Percentiles rank a stretch among this genome's conserved stretches.
These are phyloP conservation scores for Apiotrichum sp. DNA, from an alignment of 1,284 basidiomycete species.

Conservation along the genomic window DNA sequence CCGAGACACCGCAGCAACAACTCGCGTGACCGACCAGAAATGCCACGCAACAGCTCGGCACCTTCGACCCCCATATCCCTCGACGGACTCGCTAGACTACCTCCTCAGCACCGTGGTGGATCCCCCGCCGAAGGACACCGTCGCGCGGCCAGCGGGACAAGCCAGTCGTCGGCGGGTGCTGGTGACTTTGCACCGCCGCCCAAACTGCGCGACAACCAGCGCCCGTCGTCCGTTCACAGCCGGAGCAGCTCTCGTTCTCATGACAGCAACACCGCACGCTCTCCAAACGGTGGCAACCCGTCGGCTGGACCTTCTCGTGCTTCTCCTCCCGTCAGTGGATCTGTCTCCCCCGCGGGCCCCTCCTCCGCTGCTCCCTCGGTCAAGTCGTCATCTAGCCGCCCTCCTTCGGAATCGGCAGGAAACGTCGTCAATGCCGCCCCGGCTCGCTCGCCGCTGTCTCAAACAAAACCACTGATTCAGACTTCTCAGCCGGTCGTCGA, in stretches of 20 bases:
- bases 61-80: slow-evolving; percentile 1
- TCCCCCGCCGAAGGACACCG: slow-evolving; percentile 8
- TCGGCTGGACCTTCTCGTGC: not conserved
- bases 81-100: not conserved
- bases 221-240: slow-evolving; percentile 14
- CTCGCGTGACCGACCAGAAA: slow-evolving; percentile 6
- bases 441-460: slow-evolving; percentile 32
- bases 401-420: not conserved
- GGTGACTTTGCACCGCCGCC: slow-evolving; percentile 16
- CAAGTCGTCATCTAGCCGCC: not conserved
- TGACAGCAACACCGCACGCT: slow-evolving; percentile 2
- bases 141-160: slow-evolving; percentile 6
- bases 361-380: slow-evolving; percentile 1
- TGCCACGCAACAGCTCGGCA: not conserved
- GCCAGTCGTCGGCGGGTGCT: not conserved
- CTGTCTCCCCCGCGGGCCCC: not conserved
- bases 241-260: slow-evolving; percentile 7
- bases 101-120: not conserved
- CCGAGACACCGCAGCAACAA: slow-evolving; percentile 14
- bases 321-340: not conserved
- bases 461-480: slow-evolving; percentile 13
- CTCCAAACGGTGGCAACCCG: not conserved
- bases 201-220: slow-evolving; percentile 6
- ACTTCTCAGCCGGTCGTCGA: slow-evolving; percentile 24
- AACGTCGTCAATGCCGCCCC: not conserved